Evolutionary conservation across 148 eudicot species (phyloP).

Genomic region (Dianthus caryophyllus): DNA sequence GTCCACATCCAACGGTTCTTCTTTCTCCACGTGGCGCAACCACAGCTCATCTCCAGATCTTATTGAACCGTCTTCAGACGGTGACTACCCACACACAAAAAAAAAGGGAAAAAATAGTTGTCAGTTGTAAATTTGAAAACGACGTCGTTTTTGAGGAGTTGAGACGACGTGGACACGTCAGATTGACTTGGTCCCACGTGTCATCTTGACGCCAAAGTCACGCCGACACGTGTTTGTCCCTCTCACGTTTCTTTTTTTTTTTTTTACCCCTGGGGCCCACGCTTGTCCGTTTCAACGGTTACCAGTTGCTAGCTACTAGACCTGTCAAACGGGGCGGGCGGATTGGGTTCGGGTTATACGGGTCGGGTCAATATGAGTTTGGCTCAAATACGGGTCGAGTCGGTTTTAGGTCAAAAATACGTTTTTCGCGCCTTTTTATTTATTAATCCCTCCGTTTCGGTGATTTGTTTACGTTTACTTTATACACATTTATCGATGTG

Average conservation of each 20-base stretch:
- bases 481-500: too few relatives aligned
- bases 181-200: conserved; percentile 43
- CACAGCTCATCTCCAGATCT: background rate
- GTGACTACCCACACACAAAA: conserved; percentile 23
- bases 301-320: background rate
- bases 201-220: conserved; percentile 21
- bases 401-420: too few relatives aligned
- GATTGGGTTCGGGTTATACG: background rate
- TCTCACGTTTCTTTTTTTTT: background rate
- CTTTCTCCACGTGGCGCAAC: conserved; percentile 8
- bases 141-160: conserved; percentile 20
- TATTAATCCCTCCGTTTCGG: too few relatives aligned
- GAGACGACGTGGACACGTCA: conserved; percentile 43
- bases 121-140: conserved; percentile 19
- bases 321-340: background rate
- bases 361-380: background rate
- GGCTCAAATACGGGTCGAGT: background rate
- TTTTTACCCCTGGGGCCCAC: conserved; percentile 14
- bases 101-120: too few relatives aligned
- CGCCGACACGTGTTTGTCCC: conserved; percentile 33
- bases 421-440: too few relatives aligned
- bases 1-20: background rate
- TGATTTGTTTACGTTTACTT: too few relatives aligned
- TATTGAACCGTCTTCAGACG: conserved; percentile 14
- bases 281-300: conserved; percentile 15